Evolutionary conservation across 2,329 filamentous ascomycete species (phyloP), one percentile per base, ranked within the genome.

Genomic region (Rutstroemia sp.): DNA sequence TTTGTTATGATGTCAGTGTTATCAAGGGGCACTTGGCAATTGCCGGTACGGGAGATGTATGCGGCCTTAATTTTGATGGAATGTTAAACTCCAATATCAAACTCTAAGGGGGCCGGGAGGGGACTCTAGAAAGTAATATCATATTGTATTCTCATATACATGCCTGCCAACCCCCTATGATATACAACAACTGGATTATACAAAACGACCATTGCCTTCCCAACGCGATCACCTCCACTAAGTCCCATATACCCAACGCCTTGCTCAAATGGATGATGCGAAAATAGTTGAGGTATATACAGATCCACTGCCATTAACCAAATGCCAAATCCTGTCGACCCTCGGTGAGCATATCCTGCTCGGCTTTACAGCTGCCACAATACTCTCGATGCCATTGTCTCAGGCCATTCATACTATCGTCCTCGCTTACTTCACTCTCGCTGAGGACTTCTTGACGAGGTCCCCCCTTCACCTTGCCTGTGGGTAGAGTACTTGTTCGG

Each of bases 301-400:
- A 57, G 25, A n/a, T 38, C n/a, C 44, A 30, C 27, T 30, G n/a
- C 40, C 36, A 58, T 63, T 54, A 68, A 42, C 56, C 60, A 60
- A 66, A 67, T 14, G 60, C 36, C 44, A 65, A 53, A 59, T 62
- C 56, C 40, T 62, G 57, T 45, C 57, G 57, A 21, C 58, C 64
- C 21, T 59, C 53, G 9, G 51, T 30, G n/a, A 70, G 51, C 57
- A 57, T 60, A 8, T 70, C 65, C 52, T 67, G 65, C 51, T 70
- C 68, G 46, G 61, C 34, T 58, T 63, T 66, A 70, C 84, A 87
- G 64, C 82, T 85, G 21, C 74, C 74, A 70, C 84, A 87, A 68
- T 87, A 87, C 53, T 76, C 74, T 48, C 77, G 73, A 61, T 84
- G 80, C 78, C 80, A 84, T 46, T 72, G 72, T 59, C 74, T 72